Conservation (phyloP, 352 stramenopile genomes). For the Globisporangium megalacanthum region DNA sequence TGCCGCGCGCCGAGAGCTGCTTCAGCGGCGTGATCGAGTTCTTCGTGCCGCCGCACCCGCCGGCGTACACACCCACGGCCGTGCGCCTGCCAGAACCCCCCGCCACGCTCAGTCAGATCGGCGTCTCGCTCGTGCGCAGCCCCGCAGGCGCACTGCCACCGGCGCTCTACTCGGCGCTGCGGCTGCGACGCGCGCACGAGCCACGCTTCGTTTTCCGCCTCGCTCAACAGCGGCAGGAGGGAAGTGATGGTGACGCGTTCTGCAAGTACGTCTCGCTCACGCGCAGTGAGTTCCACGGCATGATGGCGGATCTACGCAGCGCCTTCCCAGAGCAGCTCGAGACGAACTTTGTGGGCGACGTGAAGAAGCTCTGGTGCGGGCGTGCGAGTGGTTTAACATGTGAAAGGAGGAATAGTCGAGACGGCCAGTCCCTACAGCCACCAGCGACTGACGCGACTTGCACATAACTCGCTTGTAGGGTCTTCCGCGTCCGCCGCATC, state of each 20-base stretch:
- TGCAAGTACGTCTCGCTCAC: constrained; percentile 16
- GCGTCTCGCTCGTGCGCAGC: constrained; percentile 12
- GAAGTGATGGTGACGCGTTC: constrained; percentile 1
- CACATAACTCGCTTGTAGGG: not conserved
- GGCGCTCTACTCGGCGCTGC: not conserved
- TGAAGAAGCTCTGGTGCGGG: constrained; percentile 17
- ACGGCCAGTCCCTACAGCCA: no score
- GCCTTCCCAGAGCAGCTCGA: constrained; percentile 17
- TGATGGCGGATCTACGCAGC: constrained; percentile 14
- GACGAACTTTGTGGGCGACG: constrained; percentile 19
- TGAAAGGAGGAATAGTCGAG: no score
- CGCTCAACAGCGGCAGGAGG: not conserved
- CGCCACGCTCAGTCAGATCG: constrained; percentile 9
- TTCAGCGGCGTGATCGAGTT: constrained; percentile 22
- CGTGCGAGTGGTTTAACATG: no score
- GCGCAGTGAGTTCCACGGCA: constrained; percentile 12
- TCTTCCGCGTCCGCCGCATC: constrained; percentile 14
- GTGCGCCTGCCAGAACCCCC: constrained; percentile 8
- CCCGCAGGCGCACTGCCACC: not conserved
- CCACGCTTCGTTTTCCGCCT: constrained; percentile 13
- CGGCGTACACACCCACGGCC: constrained; percentile 19
- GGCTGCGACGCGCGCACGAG: constrained; percentile 3
- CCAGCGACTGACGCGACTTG: no score
- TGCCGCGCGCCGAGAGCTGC: constrained; percentile 15
- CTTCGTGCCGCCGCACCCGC: constrained; percentile 18